Conservation (phyloP, 2,329 filamentous ascomycete genomes). For the Colletotrichum sp. region DNA sequence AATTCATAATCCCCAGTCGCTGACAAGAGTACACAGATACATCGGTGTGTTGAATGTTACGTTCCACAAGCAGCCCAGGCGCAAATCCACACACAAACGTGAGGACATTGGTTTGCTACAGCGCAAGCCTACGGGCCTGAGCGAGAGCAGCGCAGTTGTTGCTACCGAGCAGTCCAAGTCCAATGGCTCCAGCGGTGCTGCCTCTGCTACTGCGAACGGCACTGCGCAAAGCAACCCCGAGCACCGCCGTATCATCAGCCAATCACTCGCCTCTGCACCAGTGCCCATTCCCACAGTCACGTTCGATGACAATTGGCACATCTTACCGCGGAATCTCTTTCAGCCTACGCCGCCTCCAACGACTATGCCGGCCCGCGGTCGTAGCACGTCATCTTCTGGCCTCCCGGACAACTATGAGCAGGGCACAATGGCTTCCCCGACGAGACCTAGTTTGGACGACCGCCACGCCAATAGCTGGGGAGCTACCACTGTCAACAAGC, state of each 20-base stretch:
- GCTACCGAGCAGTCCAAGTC: not conserved
- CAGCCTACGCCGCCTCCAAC: conserved; percentile 54
- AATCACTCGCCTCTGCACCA: conserved; percentile 72
- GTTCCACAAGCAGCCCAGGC: conserved; percentile 82
- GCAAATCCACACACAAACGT: conserved; percentile 59
- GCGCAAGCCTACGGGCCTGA: conserved; percentile 22
- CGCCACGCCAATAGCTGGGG: conserved; percentile 78
- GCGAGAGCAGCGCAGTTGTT: not conserved
- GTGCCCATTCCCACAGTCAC: conserved; percentile 86
- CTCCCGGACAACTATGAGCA: conserved; percentile 17
- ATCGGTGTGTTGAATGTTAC: conserved; percentile 97
- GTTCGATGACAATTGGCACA: conserved; percentile 92
- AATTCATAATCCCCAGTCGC: not conserved
- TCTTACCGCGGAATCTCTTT: conserved; percentile 85
- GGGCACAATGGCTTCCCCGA: not conserved
- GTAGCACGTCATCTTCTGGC: conserved; percentile 39
- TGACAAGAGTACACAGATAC: conserved; percentile 64
- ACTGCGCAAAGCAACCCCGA: conserved; percentile 19
- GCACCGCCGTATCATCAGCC: conserved; percentile 61
- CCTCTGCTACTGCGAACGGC: not conserved
- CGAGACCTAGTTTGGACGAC: conserved; percentile 54
- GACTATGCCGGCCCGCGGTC: conserved; percentile 31
- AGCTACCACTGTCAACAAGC: conserved; percentile 88
- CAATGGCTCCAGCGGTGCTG: not conserved
- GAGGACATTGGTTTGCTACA: conserved; percentile 43